Conservation (phyloP, 331 rosid genomes). For the Cydonia oblonga region DNA sequence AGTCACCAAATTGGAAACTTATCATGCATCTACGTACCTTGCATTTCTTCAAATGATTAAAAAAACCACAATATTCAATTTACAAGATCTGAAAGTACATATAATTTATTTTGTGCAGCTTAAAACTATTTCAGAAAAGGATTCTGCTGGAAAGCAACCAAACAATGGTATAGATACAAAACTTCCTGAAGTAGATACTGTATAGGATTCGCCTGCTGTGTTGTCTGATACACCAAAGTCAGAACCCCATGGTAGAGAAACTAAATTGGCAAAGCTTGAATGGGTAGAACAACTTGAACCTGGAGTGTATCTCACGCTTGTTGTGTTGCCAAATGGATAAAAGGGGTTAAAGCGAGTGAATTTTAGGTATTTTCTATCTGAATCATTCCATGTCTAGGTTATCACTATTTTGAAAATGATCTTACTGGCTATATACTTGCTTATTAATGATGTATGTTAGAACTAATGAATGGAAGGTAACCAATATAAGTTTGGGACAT, state of each 20-base stretch:
- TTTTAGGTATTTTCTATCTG: conserved; percentile 43
- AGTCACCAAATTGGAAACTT: not conserved
- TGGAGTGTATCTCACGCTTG: conserved; percentile 65
- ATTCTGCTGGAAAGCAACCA: conserved; percentile 25
- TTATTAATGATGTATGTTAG: not conserved
- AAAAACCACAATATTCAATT: not conserved
- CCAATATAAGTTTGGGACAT: not conserved
- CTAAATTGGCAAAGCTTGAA: conserved; percentile 32
- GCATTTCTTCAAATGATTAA: too few species aligned
- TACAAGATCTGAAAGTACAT: not conserved
- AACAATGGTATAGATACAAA: conserved; percentile 21
- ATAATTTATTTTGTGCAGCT: conserved; percentile 32
- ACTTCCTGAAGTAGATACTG: conserved; percentile 27
- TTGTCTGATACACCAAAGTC: conserved; percentile 43
- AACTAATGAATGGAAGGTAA: not conserved
- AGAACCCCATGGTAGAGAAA: conserved; percentile 24
- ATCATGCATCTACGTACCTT: too few species aligned
- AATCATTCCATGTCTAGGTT: not conserved
- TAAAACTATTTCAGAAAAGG: conserved; percentile 47
- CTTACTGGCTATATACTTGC: not conserved
- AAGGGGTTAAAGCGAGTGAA: conserved; percentile 66
- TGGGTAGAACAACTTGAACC: conserved; percentile 66
- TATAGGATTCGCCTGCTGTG: conserved; percentile 44
- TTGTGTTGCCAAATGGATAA: conserved; percentile 47
- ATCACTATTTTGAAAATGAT: not conserved